These are phyloP conservation scores for Raddia distichophylla DNA, from an alignment of 176 grass and related monocot genomes.

Conservation along the genomic window DNA sequence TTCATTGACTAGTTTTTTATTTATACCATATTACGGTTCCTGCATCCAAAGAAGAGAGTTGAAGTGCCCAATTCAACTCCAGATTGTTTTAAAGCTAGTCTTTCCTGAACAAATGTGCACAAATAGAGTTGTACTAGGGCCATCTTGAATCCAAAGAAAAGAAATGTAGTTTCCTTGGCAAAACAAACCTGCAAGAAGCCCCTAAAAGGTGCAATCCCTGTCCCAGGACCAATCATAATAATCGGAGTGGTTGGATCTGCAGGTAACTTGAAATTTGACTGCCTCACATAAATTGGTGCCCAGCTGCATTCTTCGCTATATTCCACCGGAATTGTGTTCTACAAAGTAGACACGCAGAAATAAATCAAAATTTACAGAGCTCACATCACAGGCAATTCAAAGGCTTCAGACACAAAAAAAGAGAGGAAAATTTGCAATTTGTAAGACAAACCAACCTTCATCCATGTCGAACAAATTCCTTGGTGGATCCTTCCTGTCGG, in stretches of 20 bases:
- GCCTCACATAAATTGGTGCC: slow-evolving; percentile 93
- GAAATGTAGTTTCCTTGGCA: not conserved
- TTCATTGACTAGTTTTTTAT: not conserved
- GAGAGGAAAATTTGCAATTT: not conserved
- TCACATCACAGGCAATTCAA: slow-evolving; percentile 13
- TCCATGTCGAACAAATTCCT: slow-evolving; percentile 95
- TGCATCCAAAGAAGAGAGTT: slow-evolving; percentile 92
- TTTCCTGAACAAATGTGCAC: slow-evolving; percentile 63
- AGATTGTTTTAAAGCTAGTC: slow-evolving; percentile 74
- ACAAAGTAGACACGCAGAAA: slow-evolving; percentile 24
- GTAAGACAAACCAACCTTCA: slow-evolving; percentile 64
- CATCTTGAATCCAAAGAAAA: slow-evolving; percentile 12
- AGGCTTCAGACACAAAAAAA: not conserved
- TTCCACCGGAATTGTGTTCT: slow-evolving; percentile 85
- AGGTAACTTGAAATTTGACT: slow-evolving; percentile 92
- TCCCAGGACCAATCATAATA: slow-evolving; percentile 99
- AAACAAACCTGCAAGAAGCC: slow-evolving; percentile 95
- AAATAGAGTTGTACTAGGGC: slow-evolving; percentile 19
- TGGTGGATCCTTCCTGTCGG: slow-evolving; percentile 89
- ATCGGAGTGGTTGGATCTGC: slow-evolving; percentile 69
- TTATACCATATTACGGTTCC: slow-evolving; percentile 83
- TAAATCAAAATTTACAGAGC: slow-evolving; percentile 31
- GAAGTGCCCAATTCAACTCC: slow-evolving; percentile 69
- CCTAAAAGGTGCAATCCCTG: slow-evolving; percentile 90
- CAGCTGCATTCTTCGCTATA: slow-evolving; percentile 86